Percentiles rank a stretch among this genome's conserved stretches.
Evolutionary conservation across 169 alveolate genomes (phyloP).

Genomic region (Theileria orientalis): DNA sequence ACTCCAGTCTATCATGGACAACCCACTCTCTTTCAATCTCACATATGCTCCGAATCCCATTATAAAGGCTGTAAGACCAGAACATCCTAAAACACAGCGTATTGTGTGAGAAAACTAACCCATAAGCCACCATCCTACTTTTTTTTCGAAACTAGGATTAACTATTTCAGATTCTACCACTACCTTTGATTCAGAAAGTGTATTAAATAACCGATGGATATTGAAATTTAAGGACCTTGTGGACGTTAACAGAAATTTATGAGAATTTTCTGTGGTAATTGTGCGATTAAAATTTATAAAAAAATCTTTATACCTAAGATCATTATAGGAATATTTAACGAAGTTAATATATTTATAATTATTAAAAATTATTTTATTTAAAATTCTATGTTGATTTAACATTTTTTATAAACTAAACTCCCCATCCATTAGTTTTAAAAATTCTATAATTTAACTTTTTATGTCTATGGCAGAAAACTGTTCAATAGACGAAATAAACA

Average conservation of each 20-base stretch:
- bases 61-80: constrained; percentile 74
- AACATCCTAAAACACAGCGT: constrained; percentile 35
- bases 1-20: constrained; percentile 89
- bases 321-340: neutral
- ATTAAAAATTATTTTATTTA: neutral
- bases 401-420: neutral
- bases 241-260: neutral
- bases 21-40: constrained; percentile 86
- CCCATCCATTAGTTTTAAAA: constrained; percentile 4
- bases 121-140: constrained; percentile 58
- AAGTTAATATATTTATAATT: neutral
- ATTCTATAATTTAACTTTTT: no score
- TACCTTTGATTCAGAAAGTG: neutral
- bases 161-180: constrained; percentile 13
- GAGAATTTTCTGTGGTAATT: neutral
- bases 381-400: neutral
- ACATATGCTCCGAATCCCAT: constrained; percentile 88
- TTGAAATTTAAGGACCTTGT: neutral
- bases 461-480: no score
- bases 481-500: no score
- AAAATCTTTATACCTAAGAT: no score
- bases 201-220: neutral
- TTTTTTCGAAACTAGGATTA: constrained; percentile 29
- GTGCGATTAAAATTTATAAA: neutral
- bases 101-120: constrained; percentile 23